Base-by-base conservation (phyloP, 495 filamentous ascomycete species). In the Parachaetomium inaequale region DNA sequence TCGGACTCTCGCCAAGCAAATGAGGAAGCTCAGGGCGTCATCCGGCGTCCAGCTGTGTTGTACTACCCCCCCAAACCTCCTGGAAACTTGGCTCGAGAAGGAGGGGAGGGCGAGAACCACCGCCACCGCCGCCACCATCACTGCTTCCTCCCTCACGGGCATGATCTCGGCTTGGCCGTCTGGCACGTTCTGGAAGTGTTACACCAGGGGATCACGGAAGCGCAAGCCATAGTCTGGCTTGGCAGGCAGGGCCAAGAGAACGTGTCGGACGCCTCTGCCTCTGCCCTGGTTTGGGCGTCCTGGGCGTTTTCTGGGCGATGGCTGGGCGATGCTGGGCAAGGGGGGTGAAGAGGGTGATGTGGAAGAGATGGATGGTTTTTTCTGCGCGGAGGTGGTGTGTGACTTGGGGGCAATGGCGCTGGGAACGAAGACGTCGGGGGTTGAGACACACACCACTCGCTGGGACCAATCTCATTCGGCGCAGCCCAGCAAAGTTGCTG, bases 171-270 rank as follows among this genome's bases (percentile, higher is more conserved):
- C 36, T 4, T 40, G 8, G 36, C 36, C 36, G 14, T 40, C 12
- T 3, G 36, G 12, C 14, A 34, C 4, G 43, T 49, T 49, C 46
- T 49, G 12, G 46, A 52, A 52, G 28, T 14, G 49, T 31, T n/a
- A 11, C 17, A 52, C 28, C 15, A 17, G 38, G 17, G 14, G 12
- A 15, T n/a, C n/a, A n/a, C n/a, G n/a, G n/a, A n/a, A n/a, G n/a
- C n/a, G n/a, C n/a, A 5, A 6, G 7, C 1, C 43, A 23, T 14
- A 14, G 28, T 19, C 17, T 19, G 21, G 12, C 36, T 31, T 15
- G 26, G 26, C 47, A 8, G 32, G 54, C 36, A 31, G 26, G 51
- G 54, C 54, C 54, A 56, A 56, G 54, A 56, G 54, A 56, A 56
- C 54, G 54, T 56, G 54, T 25, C 14, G 23, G 26, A 56, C 36